Conservation (phyloP, 208 protist species). For the Crithidia sp. region DNA sequence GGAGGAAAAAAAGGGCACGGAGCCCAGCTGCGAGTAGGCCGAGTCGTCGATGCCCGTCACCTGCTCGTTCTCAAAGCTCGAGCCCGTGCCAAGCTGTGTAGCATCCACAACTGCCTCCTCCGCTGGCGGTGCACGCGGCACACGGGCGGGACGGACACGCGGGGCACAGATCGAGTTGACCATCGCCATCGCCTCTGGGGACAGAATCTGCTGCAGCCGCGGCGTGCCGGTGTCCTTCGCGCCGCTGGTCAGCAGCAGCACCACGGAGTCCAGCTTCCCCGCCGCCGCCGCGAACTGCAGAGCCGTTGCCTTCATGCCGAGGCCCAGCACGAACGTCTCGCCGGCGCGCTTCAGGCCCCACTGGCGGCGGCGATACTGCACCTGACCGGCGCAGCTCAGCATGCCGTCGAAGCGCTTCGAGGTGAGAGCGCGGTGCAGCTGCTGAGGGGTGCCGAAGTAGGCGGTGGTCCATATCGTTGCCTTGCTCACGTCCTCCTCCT, state of each 20-base stretch:
- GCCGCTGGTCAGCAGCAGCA: constrained; percentile 68
- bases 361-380: constrained; percentile 61
- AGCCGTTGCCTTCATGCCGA: constrained; percentile 76
- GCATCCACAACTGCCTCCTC: background rate
- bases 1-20: background rate
- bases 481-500: constrained; percentile 40
- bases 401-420: constrained; percentile 35
- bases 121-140: background rate
- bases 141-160: constrained; percentile 12
- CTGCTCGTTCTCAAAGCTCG: constrained; percentile 20
- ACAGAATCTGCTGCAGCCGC: constrained; percentile 66
- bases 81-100: background rate
- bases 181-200: constrained; percentile 25
- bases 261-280: constrained; percentile 75
- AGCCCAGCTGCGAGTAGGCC: background rate
- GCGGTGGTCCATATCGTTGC: constrained; percentile 80
- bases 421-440: constrained; percentile 58
- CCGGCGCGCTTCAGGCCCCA: constrained; percentile 70
- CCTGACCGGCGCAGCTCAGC: constrained; percentile 58
- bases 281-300: constrained; percentile 84
- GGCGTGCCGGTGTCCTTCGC: constrained; percentile 56
- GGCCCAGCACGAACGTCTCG: constrained; percentile 52
- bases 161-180: constrained; percentile 29
- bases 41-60: constrained; percentile 20
- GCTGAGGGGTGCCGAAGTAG: constrained; percentile 57